These are phyloP conservation scores for Podospora appendiculata DNA, from an alignment of 495 filamentous ascomycete species.

Conservation along the genomic window DNA sequence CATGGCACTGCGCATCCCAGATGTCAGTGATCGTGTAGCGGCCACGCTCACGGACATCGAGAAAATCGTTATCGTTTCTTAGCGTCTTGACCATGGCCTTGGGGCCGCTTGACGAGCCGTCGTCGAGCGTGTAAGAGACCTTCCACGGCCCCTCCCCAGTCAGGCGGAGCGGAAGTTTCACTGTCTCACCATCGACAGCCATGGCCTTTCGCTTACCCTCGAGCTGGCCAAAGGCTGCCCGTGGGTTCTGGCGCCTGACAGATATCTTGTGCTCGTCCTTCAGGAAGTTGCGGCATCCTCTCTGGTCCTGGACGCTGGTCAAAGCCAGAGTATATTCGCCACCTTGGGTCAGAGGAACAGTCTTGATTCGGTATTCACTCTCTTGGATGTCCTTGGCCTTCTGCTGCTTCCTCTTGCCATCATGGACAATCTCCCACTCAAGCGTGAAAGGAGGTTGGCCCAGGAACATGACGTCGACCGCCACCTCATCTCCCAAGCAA, in stretches of 20 bases:
- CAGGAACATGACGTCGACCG: constrained; percentile 61
- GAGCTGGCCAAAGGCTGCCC: constrained; percentile 72
- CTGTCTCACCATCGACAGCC: constrained; percentile 64
- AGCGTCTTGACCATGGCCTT: constrained; percentile 23
- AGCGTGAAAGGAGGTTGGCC: constrained; percentile 83
- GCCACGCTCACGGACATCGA: constrained; percentile 59
- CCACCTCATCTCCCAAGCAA: constrained; percentile 75
- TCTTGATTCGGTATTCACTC: constrained; percentile 59
- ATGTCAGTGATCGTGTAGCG: constrained; percentile 73
- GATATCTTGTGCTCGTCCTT: constrained; percentile 75
- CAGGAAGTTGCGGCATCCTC: constrained; percentile 74
- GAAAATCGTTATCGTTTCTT: constrained; percentile 59
- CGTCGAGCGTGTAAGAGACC: constrained; percentile 57
- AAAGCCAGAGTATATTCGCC: constrained; percentile 83
- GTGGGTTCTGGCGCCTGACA: constrained; percentile 79
- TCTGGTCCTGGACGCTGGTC: constrained; percentile 75
- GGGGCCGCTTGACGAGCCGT: constrained; percentile 18
- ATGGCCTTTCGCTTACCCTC: constrained; percentile 65
- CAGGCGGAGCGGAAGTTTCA: constrained; percentile 73
- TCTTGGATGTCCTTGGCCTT: constrained; percentile 54
- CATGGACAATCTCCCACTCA: constrained; percentile 90
- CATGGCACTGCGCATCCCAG: constrained; percentile 69
- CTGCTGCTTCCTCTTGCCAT: constrained; percentile 68
- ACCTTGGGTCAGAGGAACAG: constrained; percentile 62
- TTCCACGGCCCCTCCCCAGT: constrained; percentile 79